These are phyloP conservation scores for Tetrahymena elliotti DNA, from an alignment of 73 alveolate genomes.

Conservation along the genomic window DNA sequence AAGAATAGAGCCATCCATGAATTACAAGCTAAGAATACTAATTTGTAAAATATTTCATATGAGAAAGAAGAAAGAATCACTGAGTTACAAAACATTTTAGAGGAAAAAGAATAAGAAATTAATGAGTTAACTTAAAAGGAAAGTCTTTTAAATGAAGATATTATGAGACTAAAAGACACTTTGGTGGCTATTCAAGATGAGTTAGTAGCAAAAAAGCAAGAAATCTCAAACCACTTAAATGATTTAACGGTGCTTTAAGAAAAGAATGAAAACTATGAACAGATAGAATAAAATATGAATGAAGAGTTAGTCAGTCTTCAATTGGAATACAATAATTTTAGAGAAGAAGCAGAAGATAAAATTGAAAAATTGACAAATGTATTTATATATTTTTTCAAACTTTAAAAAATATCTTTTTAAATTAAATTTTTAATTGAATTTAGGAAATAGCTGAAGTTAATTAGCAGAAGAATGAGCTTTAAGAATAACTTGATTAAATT, in stretches of 20 bases:
- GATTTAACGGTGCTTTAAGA: background rate
- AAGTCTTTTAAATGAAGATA: background rate
- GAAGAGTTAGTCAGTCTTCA: background rate
- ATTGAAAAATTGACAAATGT: background rate
- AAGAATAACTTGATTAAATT: background rate
- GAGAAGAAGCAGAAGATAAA: background rate
- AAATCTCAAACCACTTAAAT: background rate
- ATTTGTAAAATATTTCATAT: background rate
- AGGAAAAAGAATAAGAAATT: background rate
- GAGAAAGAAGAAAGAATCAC: background rate
- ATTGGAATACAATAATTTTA: background rate
- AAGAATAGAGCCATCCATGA: background rate
- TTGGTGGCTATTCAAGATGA: background rate
- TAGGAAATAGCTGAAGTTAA: background rate
- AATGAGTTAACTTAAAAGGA: background rate
- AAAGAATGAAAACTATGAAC: background rate
- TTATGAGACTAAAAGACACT: background rate
- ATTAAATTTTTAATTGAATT: too few species aligned
- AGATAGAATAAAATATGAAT: background rate
- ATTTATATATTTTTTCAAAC: background rate
- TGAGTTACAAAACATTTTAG: background rate
- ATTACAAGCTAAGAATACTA: background rate
- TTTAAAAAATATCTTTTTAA: too few species aligned
- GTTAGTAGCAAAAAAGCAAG: background rate
- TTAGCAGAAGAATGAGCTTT: background rate